A percentile compares a stretch with the other conserved stretches of the same genome.
Evolutionary conservation across 2,329 filamentous ascomycete species (phyloP).

Genomic region (Aspergillus sp.): DNA sequence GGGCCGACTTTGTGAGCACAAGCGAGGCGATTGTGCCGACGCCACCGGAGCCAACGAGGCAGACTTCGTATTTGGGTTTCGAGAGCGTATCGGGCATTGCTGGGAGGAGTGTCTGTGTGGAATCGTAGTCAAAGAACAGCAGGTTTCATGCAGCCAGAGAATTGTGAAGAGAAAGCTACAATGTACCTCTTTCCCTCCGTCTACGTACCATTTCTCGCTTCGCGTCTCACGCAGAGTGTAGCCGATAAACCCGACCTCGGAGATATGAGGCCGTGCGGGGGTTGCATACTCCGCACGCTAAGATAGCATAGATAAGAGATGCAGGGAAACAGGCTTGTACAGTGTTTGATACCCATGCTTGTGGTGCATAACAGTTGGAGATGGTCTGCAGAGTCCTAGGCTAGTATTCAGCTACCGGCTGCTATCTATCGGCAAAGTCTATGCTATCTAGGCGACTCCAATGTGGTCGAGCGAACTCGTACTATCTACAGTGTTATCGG

Average conservation of each 20-base stretch:
- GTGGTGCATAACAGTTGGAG: too few species aligned
- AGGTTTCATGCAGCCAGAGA: too few species aligned
- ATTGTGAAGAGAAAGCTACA: too few species aligned
- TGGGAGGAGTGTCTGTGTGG: too few species aligned
- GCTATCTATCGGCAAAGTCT: background rate
- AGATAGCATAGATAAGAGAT: background rate
- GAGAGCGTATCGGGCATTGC: too few species aligned
- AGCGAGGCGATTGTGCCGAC: background rate
- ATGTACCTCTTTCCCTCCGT: background rate
- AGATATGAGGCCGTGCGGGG: background rate
- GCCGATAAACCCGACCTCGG: background rate
- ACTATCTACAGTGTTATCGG: background rate
- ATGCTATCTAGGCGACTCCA: background rate
- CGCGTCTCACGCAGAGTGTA: background rate
- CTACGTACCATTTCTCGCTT: too few species aligned
- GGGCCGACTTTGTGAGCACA: background rate
- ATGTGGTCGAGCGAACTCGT: background rate
- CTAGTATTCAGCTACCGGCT: background rate
- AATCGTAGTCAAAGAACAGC: too few species aligned
- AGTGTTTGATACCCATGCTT: too few species aligned
- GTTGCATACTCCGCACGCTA: background rate
- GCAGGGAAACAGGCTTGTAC: too few species aligned
- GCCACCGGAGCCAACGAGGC: background rate
- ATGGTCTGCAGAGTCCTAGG: background rate
- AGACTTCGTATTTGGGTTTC: background rate